These are phyloP conservation scores for Talaromyces adpressus DNA, from an alignment of 495 filamentous ascomycete species.

Conservation along the genomic window DNA sequence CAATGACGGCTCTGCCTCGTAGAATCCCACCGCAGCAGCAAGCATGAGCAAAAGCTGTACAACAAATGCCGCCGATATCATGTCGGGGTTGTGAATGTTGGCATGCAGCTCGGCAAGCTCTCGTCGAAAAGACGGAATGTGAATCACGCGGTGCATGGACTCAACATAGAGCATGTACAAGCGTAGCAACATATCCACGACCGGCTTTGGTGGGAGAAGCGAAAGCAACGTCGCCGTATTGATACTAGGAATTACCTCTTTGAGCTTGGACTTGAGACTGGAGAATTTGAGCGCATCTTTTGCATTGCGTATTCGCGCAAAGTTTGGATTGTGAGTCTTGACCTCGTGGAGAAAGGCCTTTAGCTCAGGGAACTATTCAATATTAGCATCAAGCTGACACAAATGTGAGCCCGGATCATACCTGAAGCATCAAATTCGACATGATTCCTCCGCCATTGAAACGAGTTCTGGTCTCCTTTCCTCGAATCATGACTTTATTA, in stretches of 20 bases:
- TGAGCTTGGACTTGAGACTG: constrained; percentile 29
- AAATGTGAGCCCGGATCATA: constrained; percentile 9
- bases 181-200: constrained; percentile 43
- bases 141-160: constrained; percentile 49
- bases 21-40: constrained; percentile 42
- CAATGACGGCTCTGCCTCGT: constrained; percentile 15
- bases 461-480: constrained; percentile 35
- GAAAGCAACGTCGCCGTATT: constrained; percentile 23
- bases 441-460: constrained; percentile 37
- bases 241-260: constrained; percentile 23
- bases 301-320: constrained; percentile 30
- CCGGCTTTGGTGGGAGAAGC: constrained; percentile 31
- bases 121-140: constrained; percentile 47
- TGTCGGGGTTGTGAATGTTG: constrained; percentile 19
- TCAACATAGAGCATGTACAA: constrained; percentile 52
- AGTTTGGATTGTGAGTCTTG: constrained; percentile 27
- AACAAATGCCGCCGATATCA: constrained; percentile 37
- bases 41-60: constrained; percentile 58
- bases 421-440: constrained; percentile 37
- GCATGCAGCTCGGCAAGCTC: constrained; percentile 49
- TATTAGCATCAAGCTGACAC: neutral
- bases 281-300: constrained; percentile 21
- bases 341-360: constrained; percentile 37
- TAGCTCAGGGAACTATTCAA: constrained; percentile 32
- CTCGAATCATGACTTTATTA: constrained; percentile 38